These are phyloP conservation scores for Penicillium sclerotiorum DNA, from an alignment of 2,329 filamentous ascomycete species.

Conservation along the genomic window DNA sequence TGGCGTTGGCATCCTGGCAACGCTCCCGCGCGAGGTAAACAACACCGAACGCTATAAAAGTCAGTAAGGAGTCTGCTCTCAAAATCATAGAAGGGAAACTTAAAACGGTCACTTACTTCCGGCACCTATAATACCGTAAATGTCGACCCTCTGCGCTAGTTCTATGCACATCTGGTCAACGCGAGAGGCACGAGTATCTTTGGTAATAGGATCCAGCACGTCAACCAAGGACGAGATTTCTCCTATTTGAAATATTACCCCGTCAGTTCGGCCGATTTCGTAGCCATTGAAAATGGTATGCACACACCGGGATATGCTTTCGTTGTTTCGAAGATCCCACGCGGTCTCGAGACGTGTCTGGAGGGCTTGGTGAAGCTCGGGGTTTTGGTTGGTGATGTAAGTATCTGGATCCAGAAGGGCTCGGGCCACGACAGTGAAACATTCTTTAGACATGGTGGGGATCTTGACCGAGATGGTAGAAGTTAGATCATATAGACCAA, in stretches of 20 bases:
- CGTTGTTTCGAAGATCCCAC: constrained; percentile 3
- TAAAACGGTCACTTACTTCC: constrained; percentile 24
- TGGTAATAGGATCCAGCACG: neutral
- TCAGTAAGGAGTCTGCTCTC: neutral
- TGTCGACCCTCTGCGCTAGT: constrained; percentile 10
- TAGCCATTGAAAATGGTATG: constrained; percentile 1
- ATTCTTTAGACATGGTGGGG: neutral
- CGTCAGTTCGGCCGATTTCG: constrained; percentile 7
- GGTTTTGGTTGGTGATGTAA: constrained; percentile 8
- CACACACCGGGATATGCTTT: constrained; percentile 15
- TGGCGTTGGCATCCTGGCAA: neutral
- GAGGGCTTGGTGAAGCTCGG: constrained; percentile 16
- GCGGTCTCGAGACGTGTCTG: constrained; percentile 9
- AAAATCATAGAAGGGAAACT: neutral
- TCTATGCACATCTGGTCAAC: constrained; percentile 5
- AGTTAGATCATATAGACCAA: no score
- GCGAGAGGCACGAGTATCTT: neutral
- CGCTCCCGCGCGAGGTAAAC: constrained; percentile 24
- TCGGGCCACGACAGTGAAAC: neutral
- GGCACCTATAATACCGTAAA: constrained; percentile 22
- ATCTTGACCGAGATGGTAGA: neutral
- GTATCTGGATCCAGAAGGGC: constrained; percentile 14
- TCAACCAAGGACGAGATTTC: constrained; percentile 1
- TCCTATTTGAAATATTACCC: constrained; percentile 3
- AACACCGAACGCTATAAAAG: constrained; percentile 21